Base-by-base conservation (phyloP, 2,329 filamentous ascomycete genomes). In the Tolypocladium capitatum region DNA sequence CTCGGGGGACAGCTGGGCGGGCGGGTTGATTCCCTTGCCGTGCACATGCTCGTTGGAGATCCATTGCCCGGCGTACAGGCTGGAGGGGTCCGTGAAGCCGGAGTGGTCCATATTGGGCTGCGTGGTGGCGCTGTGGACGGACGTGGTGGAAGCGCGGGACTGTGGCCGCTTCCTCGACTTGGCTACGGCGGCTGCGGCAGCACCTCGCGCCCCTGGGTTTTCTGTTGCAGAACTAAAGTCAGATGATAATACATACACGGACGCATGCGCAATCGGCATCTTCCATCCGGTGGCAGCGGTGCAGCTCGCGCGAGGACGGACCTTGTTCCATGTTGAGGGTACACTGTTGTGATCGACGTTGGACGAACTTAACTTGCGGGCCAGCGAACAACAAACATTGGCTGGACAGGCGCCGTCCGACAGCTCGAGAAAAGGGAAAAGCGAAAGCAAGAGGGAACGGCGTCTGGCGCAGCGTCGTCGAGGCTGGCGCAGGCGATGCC, bases 141-240 rank as follows among this genome's bases (percentile, higher is more conserved):
- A 79, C 21, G 74, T 70, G 28, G 75, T 79, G 31, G 75, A 79
- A 46, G 70, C 76, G 56, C 73, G 69, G 45, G 75, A 79, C 49
- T 71, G 68, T 33, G 75, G 68, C 52, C 75, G 71, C 60, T 72
- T 74, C 57, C 69, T 68, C 43, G 70, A 63, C 56, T 72, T 70
- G 52, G 58, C 55, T 45, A 57, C 56, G 47, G 59, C 59, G 40
- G 46, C 41, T 27, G 44, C 41, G 28, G 46, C 45, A 34, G 43
- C 14, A 44, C 48, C 48, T 55, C 60, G 63, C 45, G 59, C 53
- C 52, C 58, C 52, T 53, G 57, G 49, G 48, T 55, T 62, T 49
- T 66, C 57, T 57, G 56, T 32, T 31, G n/a, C 16, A 42, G 30
- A 18, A 11, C 10, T 16, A 42, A 16, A 6, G 38, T 42, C 16